Conservation (phyloP, 2,329 filamentous ascomycete genomes). For the Ambrosiella xylebori region DNA sequence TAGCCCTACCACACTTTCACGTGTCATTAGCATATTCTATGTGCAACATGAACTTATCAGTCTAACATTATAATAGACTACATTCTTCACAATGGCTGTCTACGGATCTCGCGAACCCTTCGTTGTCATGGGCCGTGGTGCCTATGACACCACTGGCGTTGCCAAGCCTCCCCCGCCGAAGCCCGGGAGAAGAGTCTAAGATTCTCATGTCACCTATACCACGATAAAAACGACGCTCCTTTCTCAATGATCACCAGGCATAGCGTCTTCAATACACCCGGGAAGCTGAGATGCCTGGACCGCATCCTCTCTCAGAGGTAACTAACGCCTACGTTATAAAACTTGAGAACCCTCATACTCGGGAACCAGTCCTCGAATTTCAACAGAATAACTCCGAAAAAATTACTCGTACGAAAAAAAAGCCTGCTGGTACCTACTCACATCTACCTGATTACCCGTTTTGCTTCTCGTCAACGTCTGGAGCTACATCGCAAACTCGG, state of each 20-base stretch:
- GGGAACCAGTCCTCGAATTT: background rate
- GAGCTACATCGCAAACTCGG: no score
- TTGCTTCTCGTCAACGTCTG: background rate
- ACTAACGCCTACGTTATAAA: background rate
- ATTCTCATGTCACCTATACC: background rate
- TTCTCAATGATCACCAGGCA: background rate
- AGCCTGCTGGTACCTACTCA: background rate
- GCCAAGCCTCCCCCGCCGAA: conserved; percentile 29
- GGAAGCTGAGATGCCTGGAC: no score
- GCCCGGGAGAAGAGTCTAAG: conserved; percentile 9
- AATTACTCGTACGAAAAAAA: background rate
- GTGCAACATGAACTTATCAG: background rate
- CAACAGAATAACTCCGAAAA: background rate
- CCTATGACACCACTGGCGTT: conserved; percentile 34
- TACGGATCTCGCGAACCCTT: conserved; percentile 19
- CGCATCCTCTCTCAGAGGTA: background rate
- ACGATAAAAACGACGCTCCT: background rate
- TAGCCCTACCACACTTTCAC: background rate
- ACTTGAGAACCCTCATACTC: background rate
- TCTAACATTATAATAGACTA: background rate
- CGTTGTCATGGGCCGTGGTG: conserved; percentile 33
- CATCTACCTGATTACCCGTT: background rate
- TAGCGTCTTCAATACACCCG: no score
- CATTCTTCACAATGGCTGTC: conserved; percentile 22
- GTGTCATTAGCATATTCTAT: background rate